These are phyloP conservation scores for Tulasnella sp. DNA, from an alignment of 768 basidiomycete genomes.

Conservation along the genomic window DNA sequence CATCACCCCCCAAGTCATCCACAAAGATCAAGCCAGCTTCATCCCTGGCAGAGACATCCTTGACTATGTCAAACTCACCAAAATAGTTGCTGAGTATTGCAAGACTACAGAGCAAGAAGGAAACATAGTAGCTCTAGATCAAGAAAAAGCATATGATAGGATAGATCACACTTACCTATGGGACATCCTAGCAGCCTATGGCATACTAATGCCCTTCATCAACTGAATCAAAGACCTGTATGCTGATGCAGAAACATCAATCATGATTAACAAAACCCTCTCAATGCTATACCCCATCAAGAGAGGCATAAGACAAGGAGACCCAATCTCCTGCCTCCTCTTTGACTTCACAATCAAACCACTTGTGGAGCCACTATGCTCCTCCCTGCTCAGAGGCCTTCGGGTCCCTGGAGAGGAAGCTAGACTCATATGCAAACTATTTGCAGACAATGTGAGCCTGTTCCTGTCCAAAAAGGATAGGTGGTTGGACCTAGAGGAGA, in stretches of 20 bases:
- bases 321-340: too few species aligned
- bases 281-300: background rate
- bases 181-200: background rate
- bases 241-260: background rate
- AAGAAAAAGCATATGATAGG: constrained; percentile 15
- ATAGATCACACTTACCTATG: constrained; percentile 10
- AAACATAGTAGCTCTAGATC: background rate
- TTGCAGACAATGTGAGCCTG: constrained; percentile 23
- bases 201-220: background rate
- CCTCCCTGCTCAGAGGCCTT: constrained; percentile 3
- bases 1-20: background rate
- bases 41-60: constrained; percentile 6
- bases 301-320: constrained; percentile 12
- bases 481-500: constrained; percentile 14
- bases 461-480: constrained; percentile 21
- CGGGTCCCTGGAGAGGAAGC: background rate
- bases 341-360: too few species aligned
- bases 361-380: background rate
- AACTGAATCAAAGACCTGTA: background rate
- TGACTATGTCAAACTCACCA: constrained; percentile 3
- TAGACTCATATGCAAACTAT: constrained; percentile 2
- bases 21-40: constrained; percentile 8
- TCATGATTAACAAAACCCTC: background rate
- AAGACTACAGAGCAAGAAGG: background rate
- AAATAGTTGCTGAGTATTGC: background rate